Percentiles rank a stretch among this genome's conserved stretches.
Evolutionary conservation across 352 stramenopile species (phyloP).

Genomic region (Thalassiosira allenii): DNA sequence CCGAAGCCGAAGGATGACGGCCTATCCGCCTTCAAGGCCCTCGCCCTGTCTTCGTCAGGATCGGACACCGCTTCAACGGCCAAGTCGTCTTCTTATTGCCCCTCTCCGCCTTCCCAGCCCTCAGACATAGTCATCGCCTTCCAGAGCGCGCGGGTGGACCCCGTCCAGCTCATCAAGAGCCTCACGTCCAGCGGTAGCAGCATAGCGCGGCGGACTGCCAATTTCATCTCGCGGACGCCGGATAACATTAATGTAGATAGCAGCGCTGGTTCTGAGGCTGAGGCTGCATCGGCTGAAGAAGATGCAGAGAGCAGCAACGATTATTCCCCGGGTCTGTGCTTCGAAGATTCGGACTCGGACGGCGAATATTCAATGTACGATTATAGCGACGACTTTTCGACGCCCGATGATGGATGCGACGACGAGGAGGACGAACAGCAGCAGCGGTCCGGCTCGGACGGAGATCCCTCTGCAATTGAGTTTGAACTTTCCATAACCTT

Average conservation of each 20-base stretch:
- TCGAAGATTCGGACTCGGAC: no score
- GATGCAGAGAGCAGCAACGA: slow-evolving; percentile 39
- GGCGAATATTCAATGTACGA: no score
- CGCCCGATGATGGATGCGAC: slow-evolving; percentile 22
- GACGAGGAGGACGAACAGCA: slow-evolving; percentile 14
- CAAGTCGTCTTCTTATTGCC: no score
- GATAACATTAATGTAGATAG: no score
- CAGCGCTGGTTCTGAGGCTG: slow-evolving; percentile 4
- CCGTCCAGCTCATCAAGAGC: slow-evolving; percentile 66
- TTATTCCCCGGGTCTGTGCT: no score
- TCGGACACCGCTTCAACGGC: no score
- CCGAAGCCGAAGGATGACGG: no score
- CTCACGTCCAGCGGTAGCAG: slow-evolving; percentile 54
- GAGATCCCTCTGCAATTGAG: slow-evolving; percentile 63
- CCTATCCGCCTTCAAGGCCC: slow-evolving; percentile 23
- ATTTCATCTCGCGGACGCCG: no score
- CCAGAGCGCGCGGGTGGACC: slow-evolving; percentile 68
- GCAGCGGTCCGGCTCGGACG: slow-evolving; percentile 18
- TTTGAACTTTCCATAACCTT: slow-evolving; percentile 79
- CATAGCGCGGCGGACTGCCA: slow-evolving; percentile 49
- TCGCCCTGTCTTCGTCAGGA: slow-evolving; percentile 2
- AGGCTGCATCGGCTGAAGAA: background rate
- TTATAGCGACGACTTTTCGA: slow-evolving; percentile 48
- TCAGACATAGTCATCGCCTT: slow-evolving; percentile 67
- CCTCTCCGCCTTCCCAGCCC: slow-evolving; percentile 26